A percentile compares a stretch with the other conserved stretches of the same genome.
These are phyloP conservation scores for Rhizophora apiculata DNA, from an alignment of 345 rosid species.

Conservation along the genomic window DNA sequence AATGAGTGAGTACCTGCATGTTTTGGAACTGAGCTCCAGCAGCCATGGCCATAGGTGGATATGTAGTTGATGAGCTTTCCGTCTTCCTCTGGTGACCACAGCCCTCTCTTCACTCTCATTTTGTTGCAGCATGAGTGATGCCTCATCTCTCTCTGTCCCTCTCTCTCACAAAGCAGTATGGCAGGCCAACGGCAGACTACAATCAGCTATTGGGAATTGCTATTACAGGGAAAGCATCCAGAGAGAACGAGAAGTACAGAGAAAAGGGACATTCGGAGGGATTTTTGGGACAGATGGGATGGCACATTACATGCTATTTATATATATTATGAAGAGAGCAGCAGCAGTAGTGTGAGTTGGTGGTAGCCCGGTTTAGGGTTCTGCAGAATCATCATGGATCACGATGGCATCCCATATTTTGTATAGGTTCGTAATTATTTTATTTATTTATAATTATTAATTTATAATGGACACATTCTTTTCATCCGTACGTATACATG, in stretches of 20 bases:
- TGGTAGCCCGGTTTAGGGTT: conserved; percentile 57
- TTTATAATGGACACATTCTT: no score
- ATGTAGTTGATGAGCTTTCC: conserved; percentile 91
- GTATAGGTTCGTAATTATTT: no score
- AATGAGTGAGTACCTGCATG: no score
- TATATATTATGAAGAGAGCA: not conserved
- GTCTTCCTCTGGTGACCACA: conserved; percentile 99
- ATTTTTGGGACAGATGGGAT: no score
- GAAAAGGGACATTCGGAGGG: no score
- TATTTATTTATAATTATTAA: no score
- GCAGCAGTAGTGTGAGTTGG: not conserved
- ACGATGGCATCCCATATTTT: not conserved
- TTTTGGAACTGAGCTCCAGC: no score
- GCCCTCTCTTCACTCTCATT: conserved; percentile 94
- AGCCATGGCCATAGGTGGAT: no score
- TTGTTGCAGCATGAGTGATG: conserved; percentile 99
- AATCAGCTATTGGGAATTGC: conserved; percentile 26
- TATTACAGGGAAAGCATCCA: no score
- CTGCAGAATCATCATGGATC: conserved; percentile 35
- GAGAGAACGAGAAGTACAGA: no score
- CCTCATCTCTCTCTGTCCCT: conserved; percentile 49
- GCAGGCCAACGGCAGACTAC: conserved; percentile 27
- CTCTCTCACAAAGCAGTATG: not conserved
- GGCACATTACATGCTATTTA: no score
- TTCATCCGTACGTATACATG: no score